phyloP scores from a whole-genome alignment of 345 rosid genomes.

The Populus deltoides region DNA sequence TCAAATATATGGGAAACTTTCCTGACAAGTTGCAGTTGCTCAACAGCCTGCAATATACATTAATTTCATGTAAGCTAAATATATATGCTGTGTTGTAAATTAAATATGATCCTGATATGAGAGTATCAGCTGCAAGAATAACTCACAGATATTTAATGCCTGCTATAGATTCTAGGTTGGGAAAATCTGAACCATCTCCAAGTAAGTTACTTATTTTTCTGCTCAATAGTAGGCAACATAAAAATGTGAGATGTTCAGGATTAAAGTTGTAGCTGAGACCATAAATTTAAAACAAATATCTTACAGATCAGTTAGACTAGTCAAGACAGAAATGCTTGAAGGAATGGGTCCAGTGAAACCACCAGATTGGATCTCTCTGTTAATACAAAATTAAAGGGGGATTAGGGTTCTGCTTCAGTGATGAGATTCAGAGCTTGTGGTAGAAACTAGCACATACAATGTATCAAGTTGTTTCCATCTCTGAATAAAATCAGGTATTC shows the following conservation, averaged over 20 bases:
- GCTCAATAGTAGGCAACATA: background rate
- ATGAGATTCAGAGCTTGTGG: background rate
- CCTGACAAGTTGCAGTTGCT: constrained; percentile 17
- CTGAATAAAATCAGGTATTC: constrained; percentile 7
- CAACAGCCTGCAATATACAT: constrained; percentile 7
- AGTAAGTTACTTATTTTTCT: constrained; percentile 13
- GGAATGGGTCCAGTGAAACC: constrained; percentile 23
- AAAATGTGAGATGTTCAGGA: too few species aligned
- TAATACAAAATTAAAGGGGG: background rate
- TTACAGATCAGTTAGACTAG: constrained; percentile 8
- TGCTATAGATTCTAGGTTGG: background rate
- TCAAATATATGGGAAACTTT: background rate
- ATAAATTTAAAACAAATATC: background rate
- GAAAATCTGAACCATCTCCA: constrained; percentile 12
- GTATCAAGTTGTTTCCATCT: background rate
- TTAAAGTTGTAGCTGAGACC: too few species aligned
- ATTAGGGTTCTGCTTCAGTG: background rate
- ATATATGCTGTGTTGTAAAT: background rate
- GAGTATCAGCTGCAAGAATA: background rate
- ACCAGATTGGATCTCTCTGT: constrained; percentile 17
- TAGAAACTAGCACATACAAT: background rate
- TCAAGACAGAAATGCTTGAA: constrained; percentile 1
- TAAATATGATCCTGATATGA: background rate
- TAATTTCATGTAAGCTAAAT: background rate
- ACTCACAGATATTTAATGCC: constrained; percentile 3